Evolutionary conservation across 2,329 filamentous ascomycete genomes (phyloP), one percentile per base, ranked within the genome.

Genomic region (Furcasterigmium sp.): DNA sequence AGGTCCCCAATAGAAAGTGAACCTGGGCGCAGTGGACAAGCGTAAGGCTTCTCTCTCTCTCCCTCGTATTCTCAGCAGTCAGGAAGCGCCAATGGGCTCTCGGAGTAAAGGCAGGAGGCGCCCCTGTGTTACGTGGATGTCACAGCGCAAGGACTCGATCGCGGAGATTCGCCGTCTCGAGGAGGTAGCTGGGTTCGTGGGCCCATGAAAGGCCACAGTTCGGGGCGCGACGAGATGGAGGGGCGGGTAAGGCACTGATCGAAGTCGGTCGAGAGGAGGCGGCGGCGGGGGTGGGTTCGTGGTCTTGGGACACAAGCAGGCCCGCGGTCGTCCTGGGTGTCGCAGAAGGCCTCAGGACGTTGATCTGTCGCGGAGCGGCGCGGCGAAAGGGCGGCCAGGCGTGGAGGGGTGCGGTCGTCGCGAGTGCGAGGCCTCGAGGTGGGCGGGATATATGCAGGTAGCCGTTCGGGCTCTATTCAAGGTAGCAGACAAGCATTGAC

Each of bases 11-110:
- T 7, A 26, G 23, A 11, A 7, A 26, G 23, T 11, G 23, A 26
- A 11, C 23, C 23, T 7, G 23, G 7, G 23, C 23, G 23, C 23
- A 11, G 11, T 7, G 7, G n/a, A n/a, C n/a, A n/a, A n/a, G n/a
- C n/a, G n/a, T n/a, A 11, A 26, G 23, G 23, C 23, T 11, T 26
- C 23, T 26, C 23, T 26, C 11, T 26, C 23, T 11, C 23, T 35
- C 32, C 37, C 57, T 64, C 62, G 62, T 63, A 65, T 63, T 58
- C 47, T 54, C 52, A 52, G 53, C 50, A 51, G 46, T 51, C 46
- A 53, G 47, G 49, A 47, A 40, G 50, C 51, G 55, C 56, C 59
- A 62, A 64, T 63, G 53, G 54, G 53, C 48, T 54, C 51, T 52
- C 47, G 45, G 49, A 50, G 56, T 53, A 56, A 50, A 53, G 55